Conservation (phyloP, 345 rosid species). For the Syzygium oleosum region DNA sequence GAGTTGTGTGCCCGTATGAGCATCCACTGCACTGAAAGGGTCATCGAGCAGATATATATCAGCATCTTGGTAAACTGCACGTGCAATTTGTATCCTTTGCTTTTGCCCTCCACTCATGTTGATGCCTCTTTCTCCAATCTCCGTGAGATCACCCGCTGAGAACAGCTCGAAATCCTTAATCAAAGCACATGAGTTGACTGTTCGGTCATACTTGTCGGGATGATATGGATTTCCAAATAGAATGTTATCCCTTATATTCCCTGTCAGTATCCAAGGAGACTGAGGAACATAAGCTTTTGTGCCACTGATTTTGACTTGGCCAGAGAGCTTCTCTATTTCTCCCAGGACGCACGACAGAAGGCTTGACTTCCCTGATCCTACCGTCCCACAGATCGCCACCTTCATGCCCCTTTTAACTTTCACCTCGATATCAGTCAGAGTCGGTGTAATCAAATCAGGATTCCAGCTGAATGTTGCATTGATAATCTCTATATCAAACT, state of each 20-base stretch:
- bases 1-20: constrained; percentile 88
- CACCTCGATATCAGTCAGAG: constrained; percentile 51
- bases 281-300: constrained; percentile 89
- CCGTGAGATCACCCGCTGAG: constrained; percentile 70
- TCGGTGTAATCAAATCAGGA: constrained; percentile 34
- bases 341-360: constrained; percentile 73
- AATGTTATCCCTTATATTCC: constrained; percentile 79
- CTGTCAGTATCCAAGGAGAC: constrained; percentile 84
- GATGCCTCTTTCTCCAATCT: constrained; percentile 95
- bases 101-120: constrained; percentile 99
- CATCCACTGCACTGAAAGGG: constrained; percentile 97
- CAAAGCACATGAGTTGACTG: constrained; percentile 78
- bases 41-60: constrained; percentile 87
- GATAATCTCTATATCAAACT: constrained; percentile 43
- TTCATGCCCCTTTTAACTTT: constrained; percentile 72
- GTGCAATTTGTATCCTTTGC: constrained; percentile 91
- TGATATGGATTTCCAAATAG: constrained; percentile 64
- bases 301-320: constrained; percentile 64
- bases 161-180: constrained; percentile 74
- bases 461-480: constrained; percentile 73
- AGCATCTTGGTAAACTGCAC: constrained; percentile 88
- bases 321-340: constrained; percentile 70
- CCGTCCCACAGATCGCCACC: constrained; percentile 86
- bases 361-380: constrained; percentile 91
- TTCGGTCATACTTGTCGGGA: constrained; percentile 37